phyloP scores from a whole-genome alignment of 108 stramenopile genomes.

The Skeletonema menzelii region DNA sequence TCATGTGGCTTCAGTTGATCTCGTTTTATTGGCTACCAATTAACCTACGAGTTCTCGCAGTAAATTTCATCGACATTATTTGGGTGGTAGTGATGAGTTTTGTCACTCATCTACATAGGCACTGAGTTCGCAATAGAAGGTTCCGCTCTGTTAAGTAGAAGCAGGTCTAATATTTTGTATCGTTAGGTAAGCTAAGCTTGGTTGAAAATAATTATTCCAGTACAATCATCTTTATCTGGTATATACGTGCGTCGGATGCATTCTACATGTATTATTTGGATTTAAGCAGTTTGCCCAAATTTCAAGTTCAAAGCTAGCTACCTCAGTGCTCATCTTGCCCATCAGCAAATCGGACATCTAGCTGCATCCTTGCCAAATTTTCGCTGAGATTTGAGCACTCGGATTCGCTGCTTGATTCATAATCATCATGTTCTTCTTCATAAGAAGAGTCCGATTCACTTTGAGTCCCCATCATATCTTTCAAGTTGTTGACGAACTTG shows the following conservation, averaged over 20 bases:
- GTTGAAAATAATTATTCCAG: background rate
- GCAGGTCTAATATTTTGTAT: background rate
- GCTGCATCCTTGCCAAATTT: background rate
- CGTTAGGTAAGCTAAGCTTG: background rate
- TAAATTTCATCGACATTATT: constrained; percentile 42
- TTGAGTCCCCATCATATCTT: constrained; percentile 37
- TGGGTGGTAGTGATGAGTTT: constrained; percentile 51
- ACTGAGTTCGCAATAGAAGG: constrained; percentile 1
- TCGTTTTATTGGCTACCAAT: constrained; percentile 45
- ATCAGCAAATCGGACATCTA: background rate
- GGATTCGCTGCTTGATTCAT: background rate
- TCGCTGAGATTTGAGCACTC: background rate
- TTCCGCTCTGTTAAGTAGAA: background rate
- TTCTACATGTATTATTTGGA: background rate
- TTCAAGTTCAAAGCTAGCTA: background rate
- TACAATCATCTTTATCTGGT: background rate
- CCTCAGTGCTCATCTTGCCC: background rate
- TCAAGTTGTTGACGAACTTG: constrained; percentile 23
- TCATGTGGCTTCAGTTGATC: constrained; percentile 42
- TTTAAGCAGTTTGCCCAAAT: background rate
- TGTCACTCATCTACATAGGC: constrained; percentile 47
- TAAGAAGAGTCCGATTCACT: constrained; percentile 19
- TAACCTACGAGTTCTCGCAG: constrained; percentile 44
- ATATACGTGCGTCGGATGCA: background rate
- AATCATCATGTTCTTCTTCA: background rate